Evolutionary conservation across 2,329 filamentous ascomycete species (phyloP).

Genomic region (Aspergillus piperis): DNA sequence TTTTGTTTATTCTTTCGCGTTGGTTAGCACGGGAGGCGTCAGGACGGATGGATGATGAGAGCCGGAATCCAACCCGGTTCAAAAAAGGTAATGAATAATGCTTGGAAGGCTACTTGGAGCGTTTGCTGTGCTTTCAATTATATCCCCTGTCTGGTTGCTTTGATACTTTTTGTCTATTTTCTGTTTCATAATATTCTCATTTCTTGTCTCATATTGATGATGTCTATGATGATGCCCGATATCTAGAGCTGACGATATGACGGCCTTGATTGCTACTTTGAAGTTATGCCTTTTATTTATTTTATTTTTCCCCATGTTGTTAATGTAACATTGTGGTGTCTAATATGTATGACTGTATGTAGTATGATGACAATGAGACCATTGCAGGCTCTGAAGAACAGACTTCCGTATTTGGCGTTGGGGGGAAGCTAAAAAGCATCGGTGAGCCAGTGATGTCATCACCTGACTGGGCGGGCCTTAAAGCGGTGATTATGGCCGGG

Average conservation of each 20-base stretch:
- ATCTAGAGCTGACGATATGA: constrained; percentile 25
- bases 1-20: not conserved
- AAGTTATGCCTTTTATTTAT: not conserved
- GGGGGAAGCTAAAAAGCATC: too few relatives aligned
- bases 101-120: constrained; percentile 1
- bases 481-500: too few relatives aligned
- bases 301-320: not conserved
- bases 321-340: not conserved
- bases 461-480: too few relatives aligned
- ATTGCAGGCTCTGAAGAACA: not conserved
- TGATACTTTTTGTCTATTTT: constrained; percentile 3
- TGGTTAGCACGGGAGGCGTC: constrained; percentile 4
- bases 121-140: not conserved
- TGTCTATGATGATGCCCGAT: constrained; percentile 19
- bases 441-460: too few relatives aligned
- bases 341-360: constrained; percentile 1
- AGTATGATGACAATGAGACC: not conserved
- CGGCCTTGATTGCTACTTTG: constrained; percentile 12
- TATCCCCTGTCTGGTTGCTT: constrained; percentile 1
- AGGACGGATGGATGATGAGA: not conserved
- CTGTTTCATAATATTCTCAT: not conserved
- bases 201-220: constrained; percentile 15
- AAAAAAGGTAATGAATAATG: constrained; percentile 15
- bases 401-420: too few relatives aligned
- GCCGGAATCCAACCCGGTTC: not conserved